Percentiles rank a stretch among this genome's conserved stretches.
These are phyloP conservation scores for Lycium ferocissimum DNA, from an alignment of 257 asterid species.

Conservation along the genomic window DNA sequence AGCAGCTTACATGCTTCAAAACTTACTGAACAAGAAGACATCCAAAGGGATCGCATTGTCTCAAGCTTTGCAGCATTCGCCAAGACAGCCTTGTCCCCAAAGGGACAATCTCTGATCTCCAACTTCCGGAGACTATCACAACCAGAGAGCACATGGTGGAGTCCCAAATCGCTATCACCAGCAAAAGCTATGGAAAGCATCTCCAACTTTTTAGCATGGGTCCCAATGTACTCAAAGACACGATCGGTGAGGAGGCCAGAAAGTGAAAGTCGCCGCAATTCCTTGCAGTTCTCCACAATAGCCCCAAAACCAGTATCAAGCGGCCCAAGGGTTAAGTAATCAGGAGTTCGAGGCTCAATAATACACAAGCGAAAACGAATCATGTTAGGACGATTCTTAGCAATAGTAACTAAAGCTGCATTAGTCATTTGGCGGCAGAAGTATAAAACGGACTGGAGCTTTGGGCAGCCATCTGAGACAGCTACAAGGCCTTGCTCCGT, in stretches of 20 bases:
- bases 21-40: conserved; percentile 94
- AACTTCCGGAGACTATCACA: conserved; percentile 87
- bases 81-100: conserved; percentile 94
- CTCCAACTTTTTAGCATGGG: conserved; percentile 85
- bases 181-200: conserved; percentile 98
- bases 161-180: conserved; percentile 92
- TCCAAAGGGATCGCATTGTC: conserved; percentile 99
- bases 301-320: conserved; percentile 95
- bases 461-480: conserved; percentile 92
- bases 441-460: conserved; percentile 85
- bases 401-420: conserved; percentile 77
- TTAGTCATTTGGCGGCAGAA: conserved; percentile 99
- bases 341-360: conserved; percentile 79
- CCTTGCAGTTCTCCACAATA: conserved; percentile 80
- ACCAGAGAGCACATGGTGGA: conserved; percentile 86
- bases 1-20: conserved; percentile 90
- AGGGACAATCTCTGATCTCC: conserved; percentile 95
- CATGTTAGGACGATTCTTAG: conserved; percentile 72
- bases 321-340: conserved; percentile 75
- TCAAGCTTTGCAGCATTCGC: conserved; percentile 96
- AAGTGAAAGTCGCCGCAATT: conserved; percentile 81
- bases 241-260: conserved; percentile 88
- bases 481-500: conserved; percentile 92
- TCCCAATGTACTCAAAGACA: conserved; percentile 77
- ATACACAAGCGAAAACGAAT: conserved; percentile 87